These are phyloP conservation scores for Diutina pseudorugosa DNA, from an alignment of 1,139 yeast species.

Conservation along the genomic window DNA sequence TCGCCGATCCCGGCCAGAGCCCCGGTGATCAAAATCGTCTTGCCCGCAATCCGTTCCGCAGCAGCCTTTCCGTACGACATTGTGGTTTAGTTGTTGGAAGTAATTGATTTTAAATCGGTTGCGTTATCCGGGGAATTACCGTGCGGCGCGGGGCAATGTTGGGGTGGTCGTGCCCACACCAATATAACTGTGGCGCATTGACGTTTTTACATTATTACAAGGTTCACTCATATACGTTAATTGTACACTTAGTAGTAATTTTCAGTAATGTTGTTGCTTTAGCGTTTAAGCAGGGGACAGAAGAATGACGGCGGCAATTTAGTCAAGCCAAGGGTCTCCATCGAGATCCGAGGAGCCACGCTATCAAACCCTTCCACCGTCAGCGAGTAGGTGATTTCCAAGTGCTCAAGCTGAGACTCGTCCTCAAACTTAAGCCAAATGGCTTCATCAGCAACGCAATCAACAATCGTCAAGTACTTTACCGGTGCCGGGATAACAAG, in stretches of 20 bases:
- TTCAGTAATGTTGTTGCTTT: too few species aligned
- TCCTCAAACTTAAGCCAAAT: neutral
- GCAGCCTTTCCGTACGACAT: slow-evolving; percentile 44
- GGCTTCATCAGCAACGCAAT: neutral
- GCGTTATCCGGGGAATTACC: neutral
- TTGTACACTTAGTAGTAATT: too few species aligned
- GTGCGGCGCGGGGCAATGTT: neutral
- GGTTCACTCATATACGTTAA: too few species aligned
- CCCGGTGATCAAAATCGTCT: slow-evolving; percentile 3
- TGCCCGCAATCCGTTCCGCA: slow-evolving; percentile 27
- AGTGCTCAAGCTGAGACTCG: neutral
- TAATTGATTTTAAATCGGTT: neutral
- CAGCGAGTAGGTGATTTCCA: neutral
- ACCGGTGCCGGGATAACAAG: neutral
- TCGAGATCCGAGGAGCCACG: neutral
- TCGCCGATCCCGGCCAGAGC: slow-evolving; percentile 4
- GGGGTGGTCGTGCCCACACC: neutral
- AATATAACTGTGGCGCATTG: too few species aligned
- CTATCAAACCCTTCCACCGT: neutral
- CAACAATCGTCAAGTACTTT: neutral
- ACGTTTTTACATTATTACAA: too few species aligned
- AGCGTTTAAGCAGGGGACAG: neutral
- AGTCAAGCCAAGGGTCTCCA: neutral
- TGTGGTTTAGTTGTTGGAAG: slow-evolving; percentile 1
- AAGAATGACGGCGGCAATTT: neutral